Evolutionary conservation across 2,329 filamentous ascomycete species (phyloP), one percentile per base, ranked within the genome.

Genomic region (Diaporthe sp.): DNA sequence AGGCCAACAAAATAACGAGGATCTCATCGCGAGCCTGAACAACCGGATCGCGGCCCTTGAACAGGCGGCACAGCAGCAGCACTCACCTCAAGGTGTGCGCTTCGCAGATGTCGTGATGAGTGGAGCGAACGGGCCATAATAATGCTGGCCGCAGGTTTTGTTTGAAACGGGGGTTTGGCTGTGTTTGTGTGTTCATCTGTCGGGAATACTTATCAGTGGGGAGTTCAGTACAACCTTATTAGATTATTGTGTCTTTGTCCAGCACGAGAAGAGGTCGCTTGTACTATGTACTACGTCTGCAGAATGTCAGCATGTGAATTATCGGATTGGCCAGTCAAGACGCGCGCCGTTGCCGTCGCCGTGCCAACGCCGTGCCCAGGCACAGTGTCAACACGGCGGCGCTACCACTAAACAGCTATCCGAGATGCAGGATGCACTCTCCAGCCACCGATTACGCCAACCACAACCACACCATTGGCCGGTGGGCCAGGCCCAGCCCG

Each of bases 361-460:
- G 49, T 70, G 65, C 49, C 65, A 70, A 70, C 65, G 65, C 34
- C 46, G 46, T 53, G 34, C 65, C 22, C 3, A 19, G 49, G 65
- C 65, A 70, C 49, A n/a, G 65, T 70, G 31, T 55, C 65, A 70
- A 42, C 49, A 70, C 34, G 42, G 61, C 44, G 61, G 28, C 37
- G 10, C 15, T 49, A 51, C 62, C 51, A 51, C 31, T n/a, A 34
- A 34, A 19, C 7, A 12, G 37, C 10, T 31, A 46, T 12, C 22
- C 22, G 31, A 37, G n/a, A 37, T 37, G 28, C 42, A 31, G 65
- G 46, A 53, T 68, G 65, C 46, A 39, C 65, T 17, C 46, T 70
- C 65, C 65, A 70, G 65, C 65, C 65, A 70, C 65, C 65, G 65
- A 70, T 70, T 70, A 70, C 65, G 49, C 65, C 49, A 70, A 55